phyloP scores from a whole-genome alignment of 1,139 yeast genomes.

The Debaryomycetaceae sp. region DNA sequence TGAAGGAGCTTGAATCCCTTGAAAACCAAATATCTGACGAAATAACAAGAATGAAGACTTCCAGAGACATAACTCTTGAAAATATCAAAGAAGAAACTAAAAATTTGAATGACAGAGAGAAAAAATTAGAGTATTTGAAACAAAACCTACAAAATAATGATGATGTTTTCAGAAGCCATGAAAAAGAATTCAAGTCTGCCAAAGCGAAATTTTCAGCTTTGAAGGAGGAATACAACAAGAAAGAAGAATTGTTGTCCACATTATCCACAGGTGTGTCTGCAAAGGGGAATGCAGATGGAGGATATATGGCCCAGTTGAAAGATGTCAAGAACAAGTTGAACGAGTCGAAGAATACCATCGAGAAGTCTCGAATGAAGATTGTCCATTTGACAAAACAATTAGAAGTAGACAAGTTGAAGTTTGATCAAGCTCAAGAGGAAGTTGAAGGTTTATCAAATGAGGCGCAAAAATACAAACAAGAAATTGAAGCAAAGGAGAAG shows the following conservation, averaged over 20 bases:
- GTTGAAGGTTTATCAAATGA: constrained; percentile 40
- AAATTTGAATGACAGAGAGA: constrained; percentile 14
- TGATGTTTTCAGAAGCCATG: constrained; percentile 25
- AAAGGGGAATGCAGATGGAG: constrained; percentile 72
- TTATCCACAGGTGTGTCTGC: constrained; percentile 89
- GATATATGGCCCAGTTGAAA: constrained; percentile 72
- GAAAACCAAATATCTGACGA: constrained; percentile 64
- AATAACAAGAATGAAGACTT: constrained; percentile 64
- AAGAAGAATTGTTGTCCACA: constrained; percentile 79
- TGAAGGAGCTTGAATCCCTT: constrained; percentile 56
- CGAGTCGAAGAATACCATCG: constrained; percentile 53
- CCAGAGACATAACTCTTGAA: constrained; percentile 55
- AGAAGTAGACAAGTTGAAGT: constrained; percentile 48
- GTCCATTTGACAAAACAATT: constrained; percentile 56
- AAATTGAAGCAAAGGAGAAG: constrained; percentile 37
- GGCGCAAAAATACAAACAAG: constrained; percentile 40
- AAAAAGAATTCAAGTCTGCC: constrained; percentile 38
- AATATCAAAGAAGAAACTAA: constrained; percentile 49
- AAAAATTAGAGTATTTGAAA: constrained; percentile 16
- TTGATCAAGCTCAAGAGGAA: constrained; percentile 54
- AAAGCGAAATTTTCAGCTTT: constrained; percentile 41
- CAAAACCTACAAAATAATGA: constrained; percentile 26
- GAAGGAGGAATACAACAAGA: constrained; percentile 52
- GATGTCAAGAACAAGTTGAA: constrained; percentile 60
- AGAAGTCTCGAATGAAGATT: constrained; percentile 60